These are phyloP conservation scores for Mychonastes homosphaera DNA, from an alignment of 139 green algal species.

Conservation along the genomic window DNA sequence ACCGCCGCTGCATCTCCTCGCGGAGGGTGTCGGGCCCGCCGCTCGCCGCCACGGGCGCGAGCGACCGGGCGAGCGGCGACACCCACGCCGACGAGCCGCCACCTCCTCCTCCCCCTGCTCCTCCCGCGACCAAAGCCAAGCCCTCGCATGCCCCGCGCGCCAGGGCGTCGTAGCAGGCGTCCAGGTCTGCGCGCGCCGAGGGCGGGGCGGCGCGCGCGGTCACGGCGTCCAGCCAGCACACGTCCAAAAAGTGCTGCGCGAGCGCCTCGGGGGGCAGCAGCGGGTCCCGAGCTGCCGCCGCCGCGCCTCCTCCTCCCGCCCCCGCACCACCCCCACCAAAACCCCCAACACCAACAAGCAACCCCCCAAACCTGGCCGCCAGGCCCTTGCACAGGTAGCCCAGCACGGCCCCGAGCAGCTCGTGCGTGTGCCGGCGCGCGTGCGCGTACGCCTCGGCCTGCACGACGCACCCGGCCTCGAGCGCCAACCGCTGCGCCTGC, in stretches of 20 bases:
- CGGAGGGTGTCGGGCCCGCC: no score
- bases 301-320: background rate
- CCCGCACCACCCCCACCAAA: no score
- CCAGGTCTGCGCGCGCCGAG: conserved; percentile 4
- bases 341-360: no score
- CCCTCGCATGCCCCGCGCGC: no score
- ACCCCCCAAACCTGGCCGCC: background rate
- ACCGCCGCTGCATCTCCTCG: conserved; percentile 22
- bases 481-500: conserved; percentile 4
- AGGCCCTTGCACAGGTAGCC: conserved; percentile 4
- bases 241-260: conserved; percentile 20
- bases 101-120: no score
- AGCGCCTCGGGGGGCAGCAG: conserved; percentile 10
- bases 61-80: no score
- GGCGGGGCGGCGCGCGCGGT: background rate
- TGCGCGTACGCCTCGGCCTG: conserved; percentile 17
- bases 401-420: conserved; percentile 1
- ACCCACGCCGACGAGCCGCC: no score
- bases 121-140: no score
- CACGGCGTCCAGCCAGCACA: conserved; percentile 11
- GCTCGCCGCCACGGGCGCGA: no score
- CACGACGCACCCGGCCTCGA: conserved; percentile 1
- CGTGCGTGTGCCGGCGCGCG: no score
- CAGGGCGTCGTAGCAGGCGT: no score
- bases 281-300: background rate